Base-by-base conservation (phyloP, 306 rosid genomes). In the Casuarina equisetifolia region DNA sequence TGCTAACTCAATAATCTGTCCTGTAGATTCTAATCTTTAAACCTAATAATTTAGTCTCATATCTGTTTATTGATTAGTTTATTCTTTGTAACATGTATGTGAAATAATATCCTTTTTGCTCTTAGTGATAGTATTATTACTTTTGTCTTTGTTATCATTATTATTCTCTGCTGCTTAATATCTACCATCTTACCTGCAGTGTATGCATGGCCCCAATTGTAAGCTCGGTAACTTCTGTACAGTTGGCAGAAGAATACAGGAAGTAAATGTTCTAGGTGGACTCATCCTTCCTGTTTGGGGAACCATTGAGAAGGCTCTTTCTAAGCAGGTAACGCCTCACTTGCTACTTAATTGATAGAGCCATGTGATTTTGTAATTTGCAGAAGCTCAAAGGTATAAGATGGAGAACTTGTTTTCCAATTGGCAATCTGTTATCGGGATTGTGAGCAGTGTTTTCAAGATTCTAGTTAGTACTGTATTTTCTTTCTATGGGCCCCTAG, bases 181-280 rank as follows among this genome's bases (percentile, higher is more conserved):
- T 25, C 70, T 74, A 49, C 76, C 70, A 48, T 77, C 78, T 77
- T 83, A 3, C 44, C 81, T 81, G 86, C 89, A 96, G 99, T 96
- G 99, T 84, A 96, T 96, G 99, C 99, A 92, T 68, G 99, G 99
- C 82, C 97, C 96, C 80, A 96, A 96, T 1, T 96, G 99, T 84
- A 96, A 92, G 91, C 86, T 90, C 63, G 98, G 97, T 57, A 82
- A 74, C 87, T 92, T 83, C 77, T 96, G 99, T 84, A 88, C 96
- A 50, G 97, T 91, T 62, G 99, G 99, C 74, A 88, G 96, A 90
- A 91, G 99, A 89, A 83, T 87, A 78, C 99, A 95, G 87, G 99
- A 95, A 86, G 99, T 95, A 59, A 92, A 92, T 87, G 92, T 95
- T 58, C 79, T 95, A 81, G 97, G 99, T 32, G 99, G 99, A 72